Base-by-base conservation (phyloP, 1,284 basidiomycete genomes). In the Exobasidium rhododendri region DNA sequence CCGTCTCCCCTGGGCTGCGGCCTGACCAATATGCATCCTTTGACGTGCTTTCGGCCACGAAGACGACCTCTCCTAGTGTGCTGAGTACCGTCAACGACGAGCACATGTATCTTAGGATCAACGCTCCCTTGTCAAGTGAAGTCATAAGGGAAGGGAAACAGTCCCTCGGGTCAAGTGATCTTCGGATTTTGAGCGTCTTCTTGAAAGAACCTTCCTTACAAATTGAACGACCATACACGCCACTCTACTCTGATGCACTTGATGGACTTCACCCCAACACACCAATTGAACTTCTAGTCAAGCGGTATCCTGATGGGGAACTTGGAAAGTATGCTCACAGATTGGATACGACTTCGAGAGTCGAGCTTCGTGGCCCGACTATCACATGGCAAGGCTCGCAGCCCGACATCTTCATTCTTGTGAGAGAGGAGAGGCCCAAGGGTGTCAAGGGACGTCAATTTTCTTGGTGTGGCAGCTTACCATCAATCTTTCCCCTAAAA, bases 201-300 rank as follows among this genome's bases (percentile, higher is more conserved):
- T 22, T 62, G 43, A 55, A 55, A 30, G 68, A 71, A 31, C 70
- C 71, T 4, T 61, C 61, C 4, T 54, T 74, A 7, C 67, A 69
- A 29, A 71, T 74, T 56, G 69, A 74, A 32, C 61, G 71, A 17
- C 67, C 70, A 4, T 74, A 74, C 22, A 74, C 71, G 1, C 71
- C 71, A 7, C 56, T 74, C 11, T 68, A 70, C 50, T 65, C 67
- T 24, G 66, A 63, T 3, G 52, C 62, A 1, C 64, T 64, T 1
- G 62, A 61, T 31, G 59, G 63, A 20, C 31, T 47, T n/a, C 3
- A 44, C 14, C 59, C 64, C 5, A 59, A 35, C 40, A n/a, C 43
- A 11, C n/a, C 28, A 32, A 30, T 71, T 22, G 63, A 68, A 26
- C 44, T 71, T 22, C 26, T 71, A 3, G 69, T 71, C 26, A 74